phyloP scores from a whole-genome alignment of 257 asterid species.

The Primulina eburnea region DNA sequence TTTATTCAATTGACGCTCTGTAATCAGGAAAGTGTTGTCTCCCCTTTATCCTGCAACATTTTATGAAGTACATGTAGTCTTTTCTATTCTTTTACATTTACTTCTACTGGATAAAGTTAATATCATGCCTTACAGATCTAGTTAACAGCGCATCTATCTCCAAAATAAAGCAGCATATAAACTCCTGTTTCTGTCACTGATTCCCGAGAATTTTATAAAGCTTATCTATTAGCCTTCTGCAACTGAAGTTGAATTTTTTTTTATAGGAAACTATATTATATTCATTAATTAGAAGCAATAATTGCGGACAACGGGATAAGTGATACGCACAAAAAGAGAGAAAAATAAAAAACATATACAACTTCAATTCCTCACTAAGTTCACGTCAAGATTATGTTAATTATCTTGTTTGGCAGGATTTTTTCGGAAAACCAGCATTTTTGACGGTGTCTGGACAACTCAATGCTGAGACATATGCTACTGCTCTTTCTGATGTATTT shows the following conservation, averaged over 20 bases:
- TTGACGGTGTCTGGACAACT: conserved; percentile 97
- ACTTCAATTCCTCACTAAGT: background rate
- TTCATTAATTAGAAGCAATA: too few relatives aligned
- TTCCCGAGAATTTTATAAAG: conserved; percentile 15
- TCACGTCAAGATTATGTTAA: background rate
- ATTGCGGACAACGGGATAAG: too few relatives aligned
- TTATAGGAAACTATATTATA: too few relatives aligned
- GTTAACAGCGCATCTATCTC: conserved; percentile 14
- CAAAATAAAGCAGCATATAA: background rate
- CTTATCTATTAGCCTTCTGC: conserved; percentile 19
- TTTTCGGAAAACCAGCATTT: conserved; percentile 93
- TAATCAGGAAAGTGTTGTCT: background rate
- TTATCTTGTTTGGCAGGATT: conserved; percentile 61
- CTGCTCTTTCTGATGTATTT: conserved; percentile 89
- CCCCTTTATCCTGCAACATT: background rate
- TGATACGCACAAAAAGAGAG: too few relatives aligned
- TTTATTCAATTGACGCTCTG: background rate
- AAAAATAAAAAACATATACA: too few relatives aligned
- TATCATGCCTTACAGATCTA: background rate
- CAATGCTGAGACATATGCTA: conserved; percentile 96
- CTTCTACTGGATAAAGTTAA: background rate
- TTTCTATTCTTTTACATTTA: background rate
- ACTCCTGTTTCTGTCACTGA: conserved; percentile 1
- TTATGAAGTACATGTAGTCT: background rate
- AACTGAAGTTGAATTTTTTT: conserved; percentile 5